Conservation (phyloP, 768 basidiomycete species). For the Scleroderma bovista region DNA sequence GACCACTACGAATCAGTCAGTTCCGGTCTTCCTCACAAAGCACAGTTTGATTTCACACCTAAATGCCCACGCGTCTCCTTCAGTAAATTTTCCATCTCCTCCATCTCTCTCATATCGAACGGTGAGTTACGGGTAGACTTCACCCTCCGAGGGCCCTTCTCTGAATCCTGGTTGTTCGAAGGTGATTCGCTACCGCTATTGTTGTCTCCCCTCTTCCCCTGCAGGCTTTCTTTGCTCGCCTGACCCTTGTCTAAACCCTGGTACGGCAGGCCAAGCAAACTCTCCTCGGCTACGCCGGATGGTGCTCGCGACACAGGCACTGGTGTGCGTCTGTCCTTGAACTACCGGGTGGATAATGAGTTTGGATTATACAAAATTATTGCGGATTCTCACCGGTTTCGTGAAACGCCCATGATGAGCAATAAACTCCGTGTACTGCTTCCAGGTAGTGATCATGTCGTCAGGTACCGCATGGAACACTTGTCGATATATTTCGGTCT, state of each 20-base stretch:
- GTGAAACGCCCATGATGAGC: slow-evolving; percentile 68
- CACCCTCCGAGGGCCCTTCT: slow-evolving; percentile 33
- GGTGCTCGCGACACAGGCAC: slow-evolving; percentile 51
- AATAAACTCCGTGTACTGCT: slow-evolving; percentile 86
- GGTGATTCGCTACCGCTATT: slow-evolving; percentile 14
- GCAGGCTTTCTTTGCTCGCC: slow-evolving; percentile 12
- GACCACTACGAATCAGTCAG: slow-evolving; percentile 47
- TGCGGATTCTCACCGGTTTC: slow-evolving; percentile 46
- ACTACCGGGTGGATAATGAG: slow-evolving; percentile 25
- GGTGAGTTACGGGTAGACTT: slow-evolving; percentile 48
- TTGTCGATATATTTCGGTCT: slow-evolving; percentile 95
- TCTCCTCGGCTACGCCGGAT: slow-evolving; percentile 45
- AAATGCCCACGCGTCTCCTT: slow-evolving; percentile 78
- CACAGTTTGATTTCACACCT: slow-evolving; percentile 44
- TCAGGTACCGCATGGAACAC: slow-evolving; percentile 94
- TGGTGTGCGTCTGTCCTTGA: slow-evolving; percentile 34
- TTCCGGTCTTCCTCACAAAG: background rate
- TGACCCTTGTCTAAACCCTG: slow-evolving; percentile 4
- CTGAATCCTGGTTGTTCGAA: slow-evolving; percentile 24
- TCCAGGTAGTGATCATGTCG: slow-evolving; percentile 91
- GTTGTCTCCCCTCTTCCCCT: slow-evolving; percentile 13
- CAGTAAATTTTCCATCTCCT: slow-evolving; percentile 85
- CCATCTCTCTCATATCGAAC: slow-evolving; percentile 77
- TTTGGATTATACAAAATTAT: background rate
- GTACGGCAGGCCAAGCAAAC: background rate